Base-by-base conservation (phyloP, 2,329 filamentous ascomycete species). In the Aureobasidium sp. region DNA sequence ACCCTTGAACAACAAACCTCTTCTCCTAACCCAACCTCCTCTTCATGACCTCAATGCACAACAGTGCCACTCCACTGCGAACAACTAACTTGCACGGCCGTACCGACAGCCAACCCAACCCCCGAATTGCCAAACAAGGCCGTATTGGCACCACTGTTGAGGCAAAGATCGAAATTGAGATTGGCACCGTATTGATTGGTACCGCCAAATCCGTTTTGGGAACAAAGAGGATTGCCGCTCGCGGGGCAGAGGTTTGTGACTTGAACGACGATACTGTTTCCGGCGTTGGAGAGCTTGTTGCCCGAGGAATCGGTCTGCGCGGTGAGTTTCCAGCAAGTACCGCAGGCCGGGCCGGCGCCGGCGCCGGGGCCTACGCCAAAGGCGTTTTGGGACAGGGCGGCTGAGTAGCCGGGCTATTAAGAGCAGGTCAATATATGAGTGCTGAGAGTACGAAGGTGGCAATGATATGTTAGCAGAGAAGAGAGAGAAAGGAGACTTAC, bases 201-300 rank as follows among this genome's bases (percentile, higher is more conserved):
- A 3, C 61, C 63, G 3, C 50, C 49, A 1, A 69, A 58, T 3
- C 61, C 61, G 12, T 58, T 60, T 61, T 70, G 67, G 6, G 65
- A 39, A 57, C 70, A 72, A 11, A 71, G 59, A 14, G 67, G 62
- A 51, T 73, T 73, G 2, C 68, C 68, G 1, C 58, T 19, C 1
- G 63, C 64, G 12, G 70, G 70, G 52, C 70, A 72, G 3, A 72
- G 60, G 56, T 72, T 72, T 55, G 69, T 70, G 49, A 72, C 62
- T 57, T 68, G 64, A 25, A 72, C 66, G 6, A 70, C 67, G 53
- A 71, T 65, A 55, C 57, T 63, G 49, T 63, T 69, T 40, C 65
- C 64, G 3, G 62, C 59, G 53, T 63, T 65, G 48, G 56, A 58
- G 25, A 65, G 54, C 16, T 34, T 40, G 54, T 63, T 63, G 32